Evolutionary conservation across 257 asterid species (phyloP).

Genomic region (Capsicum baccatum): DNA sequence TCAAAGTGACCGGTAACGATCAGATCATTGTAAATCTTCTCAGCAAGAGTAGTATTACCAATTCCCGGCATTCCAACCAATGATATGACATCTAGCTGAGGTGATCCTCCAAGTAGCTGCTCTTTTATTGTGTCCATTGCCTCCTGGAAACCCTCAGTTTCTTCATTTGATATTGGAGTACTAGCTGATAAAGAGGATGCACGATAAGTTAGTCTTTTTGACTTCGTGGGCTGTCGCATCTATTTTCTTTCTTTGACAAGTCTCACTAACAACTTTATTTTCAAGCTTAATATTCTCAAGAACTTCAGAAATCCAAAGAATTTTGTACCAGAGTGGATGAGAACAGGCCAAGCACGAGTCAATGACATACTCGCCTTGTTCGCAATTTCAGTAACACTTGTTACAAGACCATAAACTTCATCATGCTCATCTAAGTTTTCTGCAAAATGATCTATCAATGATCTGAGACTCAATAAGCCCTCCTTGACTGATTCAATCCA

Average conservation of each 20-base stretch:
- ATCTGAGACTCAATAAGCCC: not conserved
- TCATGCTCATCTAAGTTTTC: not conserved
- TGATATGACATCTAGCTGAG: not conserved
- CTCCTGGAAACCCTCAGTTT: not conserved
- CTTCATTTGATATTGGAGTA: not conserved
- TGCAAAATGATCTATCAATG: not conserved
- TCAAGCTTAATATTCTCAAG: not conserved
- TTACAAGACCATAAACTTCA: not conserved
- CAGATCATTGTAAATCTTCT: conserved; percentile 25
- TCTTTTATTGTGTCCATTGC: not conserved
- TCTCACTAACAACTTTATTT: not conserved
- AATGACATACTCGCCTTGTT: conserved; percentile 16
- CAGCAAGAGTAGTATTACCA: not conserved
- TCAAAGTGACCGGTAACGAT: not conserved
- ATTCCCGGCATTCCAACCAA: not conserved
- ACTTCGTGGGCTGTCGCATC: not conserved
- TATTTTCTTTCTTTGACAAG: not conserved
- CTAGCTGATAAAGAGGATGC: not conserved
- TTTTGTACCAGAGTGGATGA: conserved; percentile 8
- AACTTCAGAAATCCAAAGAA: conserved; percentile 14
- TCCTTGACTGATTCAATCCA: not conserved
- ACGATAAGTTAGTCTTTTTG: too few species aligned
- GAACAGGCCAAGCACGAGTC: not conserved
- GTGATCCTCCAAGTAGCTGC: conserved; percentile 2
- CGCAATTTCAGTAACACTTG: not conserved